Percentiles rank a stretch among this genome's conserved stretches.
Evolutionary conservation across 192 early-diverging fungal species (phyloP).

Genomic region (Phycomyces blakesleeanus): DNA sequence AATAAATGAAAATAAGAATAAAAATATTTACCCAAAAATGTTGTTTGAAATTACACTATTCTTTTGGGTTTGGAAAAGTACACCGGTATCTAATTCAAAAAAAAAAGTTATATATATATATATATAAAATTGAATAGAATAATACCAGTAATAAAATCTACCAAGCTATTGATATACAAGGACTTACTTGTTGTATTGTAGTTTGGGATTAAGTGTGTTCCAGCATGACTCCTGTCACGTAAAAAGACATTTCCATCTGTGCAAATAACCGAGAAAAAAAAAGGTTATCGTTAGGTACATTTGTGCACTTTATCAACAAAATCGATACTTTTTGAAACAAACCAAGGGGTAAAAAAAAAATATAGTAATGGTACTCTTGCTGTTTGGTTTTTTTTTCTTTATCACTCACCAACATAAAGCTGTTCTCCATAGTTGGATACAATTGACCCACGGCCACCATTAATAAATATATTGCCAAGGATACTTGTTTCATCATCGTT

Average conservation of each 20-base stretch:
- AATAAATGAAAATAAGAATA: no score
- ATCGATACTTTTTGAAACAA: neutral
- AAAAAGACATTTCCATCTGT: conserved; percentile 27
- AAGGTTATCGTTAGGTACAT: no score
- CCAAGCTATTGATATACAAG: neutral
- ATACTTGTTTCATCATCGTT: conserved; percentile 6
- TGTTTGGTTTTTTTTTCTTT: neutral
- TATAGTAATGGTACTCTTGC: neutral
- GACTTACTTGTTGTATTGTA: conserved; percentile 21
- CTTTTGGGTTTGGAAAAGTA: conserved; percentile 15
- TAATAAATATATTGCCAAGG: conserved; percentile 18
- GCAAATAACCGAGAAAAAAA: neutral
- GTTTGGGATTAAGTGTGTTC: conserved; percentile 9
- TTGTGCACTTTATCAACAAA: conserved; percentile 3
- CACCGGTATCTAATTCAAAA: conserved; percentile 20
- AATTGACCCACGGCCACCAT: conserved; percentile 16
- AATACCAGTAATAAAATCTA: neutral
- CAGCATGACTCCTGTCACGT: conserved; percentile 19
- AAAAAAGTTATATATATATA: neutral
- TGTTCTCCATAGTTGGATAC: conserved; percentile 2
- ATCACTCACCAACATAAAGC: conserved; percentile 17
- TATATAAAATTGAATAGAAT: neutral
- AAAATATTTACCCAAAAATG: conserved; percentile 24
- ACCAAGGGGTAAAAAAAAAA: neutral
- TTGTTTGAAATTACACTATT: conserved; percentile 21